Evolutionary conservation across 2,329 filamentous ascomycete species (phyloP).

Genomic region (Pseudodiploospora longispora): DNA sequence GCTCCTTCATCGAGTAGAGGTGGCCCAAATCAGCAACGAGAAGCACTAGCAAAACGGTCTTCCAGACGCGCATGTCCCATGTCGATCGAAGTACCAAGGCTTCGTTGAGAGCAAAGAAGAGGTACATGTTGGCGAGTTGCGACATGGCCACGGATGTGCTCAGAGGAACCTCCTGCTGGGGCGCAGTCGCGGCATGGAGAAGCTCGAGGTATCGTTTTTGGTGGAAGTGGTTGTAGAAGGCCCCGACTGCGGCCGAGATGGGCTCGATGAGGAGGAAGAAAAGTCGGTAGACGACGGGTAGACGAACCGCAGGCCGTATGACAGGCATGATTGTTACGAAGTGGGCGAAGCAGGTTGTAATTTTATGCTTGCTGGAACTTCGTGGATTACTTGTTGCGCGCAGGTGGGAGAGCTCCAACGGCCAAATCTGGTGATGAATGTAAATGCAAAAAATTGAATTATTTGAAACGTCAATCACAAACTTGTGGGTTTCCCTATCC

Average conservation of each 20-base stretch:
- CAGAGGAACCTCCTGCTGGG: slow-evolving; percentile 36
- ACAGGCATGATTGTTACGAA: slow-evolving; percentile 14
- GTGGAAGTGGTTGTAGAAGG: slow-evolving; percentile 42
- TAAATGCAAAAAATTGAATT: no score
- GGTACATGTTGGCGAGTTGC: slow-evolving; percentile 71
- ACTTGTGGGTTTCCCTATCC: no score
- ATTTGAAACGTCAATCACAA: no score
- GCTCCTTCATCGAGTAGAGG: slow-evolving; percentile 54
- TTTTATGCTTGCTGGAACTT: no score
- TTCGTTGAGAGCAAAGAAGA: slow-evolving; percentile 71
- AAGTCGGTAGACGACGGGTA: slow-evolving; percentile 56
- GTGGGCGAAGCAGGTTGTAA: no score
- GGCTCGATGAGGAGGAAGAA: slow-evolving; percentile 72
- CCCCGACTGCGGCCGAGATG: slow-evolving; percentile 43
- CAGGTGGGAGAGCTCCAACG: no score
- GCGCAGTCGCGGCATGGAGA: slow-evolving; percentile 47
- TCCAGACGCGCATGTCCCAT: slow-evolving; percentile 61
- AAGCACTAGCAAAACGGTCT: slow-evolving; percentile 55
- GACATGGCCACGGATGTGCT: slow-evolving; percentile 60
- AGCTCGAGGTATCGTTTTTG: slow-evolving; percentile 53
- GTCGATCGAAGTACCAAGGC: slow-evolving; percentile 66
- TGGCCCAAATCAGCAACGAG: slow-evolving; percentile 72
- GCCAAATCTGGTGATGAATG: no score
- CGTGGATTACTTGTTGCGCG: no score
- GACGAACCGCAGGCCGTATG: slow-evolving; percentile 29